Percentiles rank a stretch among this genome's conserved stretches.
Evolutionary conservation across 73 alveolate genomes (phyloP).

Genomic region (Paramecium pentaurelia): DNA sequence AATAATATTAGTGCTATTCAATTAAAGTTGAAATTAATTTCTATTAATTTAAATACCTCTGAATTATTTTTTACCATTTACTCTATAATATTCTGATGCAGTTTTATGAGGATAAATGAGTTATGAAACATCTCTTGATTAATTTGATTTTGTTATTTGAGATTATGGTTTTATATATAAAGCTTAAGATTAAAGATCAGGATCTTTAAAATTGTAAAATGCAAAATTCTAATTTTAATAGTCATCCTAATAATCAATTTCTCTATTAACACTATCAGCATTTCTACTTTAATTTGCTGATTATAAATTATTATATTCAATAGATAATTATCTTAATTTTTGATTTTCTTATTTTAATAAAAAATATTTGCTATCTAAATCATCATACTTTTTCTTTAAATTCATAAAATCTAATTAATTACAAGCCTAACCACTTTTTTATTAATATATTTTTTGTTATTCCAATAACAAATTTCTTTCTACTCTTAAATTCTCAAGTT

Average conservation of each 20-base stretch:
- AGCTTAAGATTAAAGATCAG: not conserved
- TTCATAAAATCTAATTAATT: not conserved
- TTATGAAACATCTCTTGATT: not conserved
- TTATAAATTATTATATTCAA: not conserved
- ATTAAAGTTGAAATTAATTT: not conserved
- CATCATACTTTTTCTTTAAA: not conserved
- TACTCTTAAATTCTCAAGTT: not conserved
- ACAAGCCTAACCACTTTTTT: not conserved
- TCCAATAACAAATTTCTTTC: not conserved
- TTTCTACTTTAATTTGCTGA: not conserved
- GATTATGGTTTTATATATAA: not conserved
- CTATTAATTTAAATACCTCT: not conserved
- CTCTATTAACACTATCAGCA: not conserved
- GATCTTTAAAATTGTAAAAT: not conserved
- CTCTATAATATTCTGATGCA: not conserved
- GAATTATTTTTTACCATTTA: not conserved
- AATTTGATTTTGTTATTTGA: not conserved
- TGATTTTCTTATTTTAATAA: not conserved
- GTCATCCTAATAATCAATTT: not conserved
- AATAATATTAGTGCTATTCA: not conserved
- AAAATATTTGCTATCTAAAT: not conserved
- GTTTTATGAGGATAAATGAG: not conserved
- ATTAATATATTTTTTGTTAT: not conserved
- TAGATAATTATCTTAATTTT: not conserved
- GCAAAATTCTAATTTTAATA: not conserved